Base-by-base conservation (phyloP, 2,329 filamentous ascomycete genomes). In the Monilinia laxa region DNA sequence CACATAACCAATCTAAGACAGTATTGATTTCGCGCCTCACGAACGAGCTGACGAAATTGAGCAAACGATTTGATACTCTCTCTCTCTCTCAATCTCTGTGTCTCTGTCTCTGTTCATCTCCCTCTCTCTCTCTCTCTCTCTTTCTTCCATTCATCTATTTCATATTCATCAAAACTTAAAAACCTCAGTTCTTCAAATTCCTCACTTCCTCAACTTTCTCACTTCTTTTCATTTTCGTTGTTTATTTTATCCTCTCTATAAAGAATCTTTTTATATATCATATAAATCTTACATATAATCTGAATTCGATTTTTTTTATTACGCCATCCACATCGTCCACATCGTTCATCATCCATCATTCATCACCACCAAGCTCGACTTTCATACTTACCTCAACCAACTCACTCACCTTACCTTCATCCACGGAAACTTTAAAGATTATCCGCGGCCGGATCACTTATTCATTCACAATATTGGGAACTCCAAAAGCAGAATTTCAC, bases 1-100 rank as follows among this genome's bases (percentile, higher is more conserved):
- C 56, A 35, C 25, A 59, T 31, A 49, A 45, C 40, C 42, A 49
- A 49, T 25, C 42, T 47, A 47, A 59, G 56, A 59, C 57, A 60
- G 25, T 47, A 18, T 31, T 47, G 40, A 49, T 59, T 49, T 31
- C 9, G 28, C 47, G 28, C 45, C 28, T 60, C 45, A 38, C 31
- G 9, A 38, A 51, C 45, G 42, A 60, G 16, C 45, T 28, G 45
- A 25, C 49, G 49, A 52, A 25, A 10, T 7, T 10, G 3, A 47
- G 7, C 20, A 49, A 20, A 47, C 45, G 3, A 3, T 47, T n/a
- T 9, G 20, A 49, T 49, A 9, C 18, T 20, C 7, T 49, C 47
- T 42, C 45, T n/a, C 6, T 11, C 42, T 35, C 31, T 35, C 3
- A 3, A 4, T 35, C 5, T 35, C 5, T 35, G 28, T 31, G 7